phyloP scores from a whole-genome alignment of 176 grass and related monocot genomes.

The Chloris gayana region DNA sequence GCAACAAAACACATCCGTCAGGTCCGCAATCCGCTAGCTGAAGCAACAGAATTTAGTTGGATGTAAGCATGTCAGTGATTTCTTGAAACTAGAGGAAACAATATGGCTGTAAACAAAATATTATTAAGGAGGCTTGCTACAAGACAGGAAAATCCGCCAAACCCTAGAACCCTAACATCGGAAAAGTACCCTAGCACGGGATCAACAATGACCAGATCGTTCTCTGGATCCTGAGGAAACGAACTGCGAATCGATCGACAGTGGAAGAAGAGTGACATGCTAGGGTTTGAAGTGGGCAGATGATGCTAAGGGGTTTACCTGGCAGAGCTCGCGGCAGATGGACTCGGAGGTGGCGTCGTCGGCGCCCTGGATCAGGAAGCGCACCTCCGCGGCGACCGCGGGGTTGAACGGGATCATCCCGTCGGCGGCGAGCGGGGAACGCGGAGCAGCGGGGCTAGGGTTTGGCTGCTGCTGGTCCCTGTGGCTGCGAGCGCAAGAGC shows the following conservation, averaged over 20 bases:
- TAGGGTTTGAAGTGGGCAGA: background rate
- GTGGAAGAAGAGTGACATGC: background rate
- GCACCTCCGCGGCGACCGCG: slow-evolving; percentile 64
- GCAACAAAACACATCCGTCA: slow-evolving; percentile 70
- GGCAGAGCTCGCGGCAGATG: slow-evolving; percentile 53
- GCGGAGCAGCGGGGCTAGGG: slow-evolving; percentile 21
- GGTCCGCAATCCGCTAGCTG: slow-evolving; percentile 74
- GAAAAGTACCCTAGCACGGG: slow-evolving; percentile 9
- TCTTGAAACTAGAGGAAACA: background rate
- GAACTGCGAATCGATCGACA: slow-evolving; percentile 11
- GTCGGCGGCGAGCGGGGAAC: slow-evolving; percentile 24
- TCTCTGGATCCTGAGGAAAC: slow-evolving; percentile 27
- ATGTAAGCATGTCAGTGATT: slow-evolving; percentile 30
- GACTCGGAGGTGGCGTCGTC: slow-evolving; percentile 56
- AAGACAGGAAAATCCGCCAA: slow-evolving; percentile 13
- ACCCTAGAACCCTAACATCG: slow-evolving; percentile 34
- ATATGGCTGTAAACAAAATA: slow-evolving; percentile 2
- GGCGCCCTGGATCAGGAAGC: slow-evolving; percentile 57
- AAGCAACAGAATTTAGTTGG: slow-evolving; percentile 6
- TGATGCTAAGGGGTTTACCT: slow-evolving; percentile 35
- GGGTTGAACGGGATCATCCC: slow-evolving; percentile 64
- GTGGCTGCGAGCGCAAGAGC: slow-evolving; percentile 28
- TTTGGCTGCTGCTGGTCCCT: slow-evolving; percentile 19
- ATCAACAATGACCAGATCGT: slow-evolving; percentile 12
- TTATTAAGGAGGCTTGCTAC: background rate